These are phyloP conservation scores for Bipolaris victoriae DNA, from an alignment of 2,329 filamentous ascomycete species.

Conservation along the genomic window DNA sequence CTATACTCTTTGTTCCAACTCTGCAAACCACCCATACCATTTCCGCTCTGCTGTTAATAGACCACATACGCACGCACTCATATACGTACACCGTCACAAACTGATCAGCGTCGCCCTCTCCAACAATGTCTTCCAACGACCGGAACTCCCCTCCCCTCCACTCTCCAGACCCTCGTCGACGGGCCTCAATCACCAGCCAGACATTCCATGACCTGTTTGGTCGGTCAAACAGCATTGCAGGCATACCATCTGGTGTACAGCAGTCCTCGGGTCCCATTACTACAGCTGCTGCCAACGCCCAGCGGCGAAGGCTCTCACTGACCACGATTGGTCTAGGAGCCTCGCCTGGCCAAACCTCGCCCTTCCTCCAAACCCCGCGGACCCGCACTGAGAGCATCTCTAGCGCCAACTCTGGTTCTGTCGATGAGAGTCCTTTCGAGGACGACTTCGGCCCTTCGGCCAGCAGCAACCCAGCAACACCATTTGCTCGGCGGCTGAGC, in stretches of 20 bases:
- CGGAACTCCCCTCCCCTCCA: slow-evolving; percentile 50
- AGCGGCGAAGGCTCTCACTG: slow-evolving; percentile 57
- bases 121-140: slow-evolving; percentile 47
- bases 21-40: background rate
- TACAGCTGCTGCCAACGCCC: slow-evolving; percentile 56
- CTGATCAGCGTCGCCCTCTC: slow-evolving; percentile 5
- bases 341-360: slow-evolving; percentile 52
- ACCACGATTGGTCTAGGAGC: slow-evolving; percentile 57
- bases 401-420: slow-evolving; percentile 54
- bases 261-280: slow-evolving; percentile 55
- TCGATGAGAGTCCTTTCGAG: slow-evolving; percentile 59
- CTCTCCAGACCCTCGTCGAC: slow-evolving; percentile 49
- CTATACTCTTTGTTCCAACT: slow-evolving; percentile 12
- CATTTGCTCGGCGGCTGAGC: slow-evolving; percentile 84
- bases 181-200: slow-evolving; percentile 56
- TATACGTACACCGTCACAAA: slow-evolving; percentile 2
- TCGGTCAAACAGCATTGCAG: slow-evolving; percentile 44
- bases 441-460: slow-evolving; percentile 63
- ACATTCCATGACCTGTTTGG: slow-evolving; percentile 58
- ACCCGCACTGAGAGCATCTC: slow-evolving; percentile 56
- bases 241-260: slow-evolving; percentile 36
- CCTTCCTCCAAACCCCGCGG: slow-evolving; percentile 49
- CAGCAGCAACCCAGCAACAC: slow-evolving; percentile 68
- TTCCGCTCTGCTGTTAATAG: background rate
- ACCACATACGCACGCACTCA: slow-evolving; percentile 19